Conservation (phyloP, 345 rosid genomes). For the Boechera retrofracta region DNA sequence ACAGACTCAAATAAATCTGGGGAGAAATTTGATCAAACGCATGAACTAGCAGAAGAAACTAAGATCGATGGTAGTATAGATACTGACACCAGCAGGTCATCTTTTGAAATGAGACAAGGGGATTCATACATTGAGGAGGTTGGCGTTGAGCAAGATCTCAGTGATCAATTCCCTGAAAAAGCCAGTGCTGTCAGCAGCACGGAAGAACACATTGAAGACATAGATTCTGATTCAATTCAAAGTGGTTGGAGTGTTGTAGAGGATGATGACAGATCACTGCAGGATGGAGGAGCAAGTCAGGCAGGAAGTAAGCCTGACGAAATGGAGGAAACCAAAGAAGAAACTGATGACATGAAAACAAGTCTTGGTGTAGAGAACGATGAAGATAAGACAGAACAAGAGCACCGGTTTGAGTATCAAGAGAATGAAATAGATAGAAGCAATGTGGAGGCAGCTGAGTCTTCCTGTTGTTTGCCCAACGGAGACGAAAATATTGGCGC, state of each 20-base stretch:
- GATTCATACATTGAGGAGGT: conserved; percentile 43
- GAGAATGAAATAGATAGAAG: conserved; percentile 37
- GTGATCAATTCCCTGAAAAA: conserved; percentile 45
- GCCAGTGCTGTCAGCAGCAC: conserved; percentile 37
- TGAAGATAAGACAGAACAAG: conserved; percentile 32
- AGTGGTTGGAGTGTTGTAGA: conserved; percentile 45
- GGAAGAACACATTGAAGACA: conserved; percentile 52
- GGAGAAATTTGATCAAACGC: conserved; percentile 32
- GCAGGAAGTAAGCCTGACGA: conserved; percentile 45
- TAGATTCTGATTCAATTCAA: conserved; percentile 50
- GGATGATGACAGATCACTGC: conserved; percentile 39
- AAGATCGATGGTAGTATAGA: conserved; percentile 38
- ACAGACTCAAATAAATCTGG: conserved; percentile 46
- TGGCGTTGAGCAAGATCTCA: conserved; percentile 43
- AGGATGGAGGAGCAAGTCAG: conserved; percentile 46
- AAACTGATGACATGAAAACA: conserved; percentile 33
- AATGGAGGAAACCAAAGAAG: conserved; percentile 41
- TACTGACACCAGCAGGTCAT: conserved; percentile 44
- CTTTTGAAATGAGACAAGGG: conserved; percentile 41
- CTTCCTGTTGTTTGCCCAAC: conserved; percentile 43
- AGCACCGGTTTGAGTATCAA: conserved; percentile 34
- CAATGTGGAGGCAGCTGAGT: conserved; percentile 42
- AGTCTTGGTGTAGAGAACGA: conserved; percentile 27
- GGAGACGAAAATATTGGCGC: conserved; percentile 42
- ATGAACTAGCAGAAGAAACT: conserved; percentile 37